phyloP scores from a whole-genome alignment of 495 filamentous ascomycete species.

The Cercophora scortea region DNA sequence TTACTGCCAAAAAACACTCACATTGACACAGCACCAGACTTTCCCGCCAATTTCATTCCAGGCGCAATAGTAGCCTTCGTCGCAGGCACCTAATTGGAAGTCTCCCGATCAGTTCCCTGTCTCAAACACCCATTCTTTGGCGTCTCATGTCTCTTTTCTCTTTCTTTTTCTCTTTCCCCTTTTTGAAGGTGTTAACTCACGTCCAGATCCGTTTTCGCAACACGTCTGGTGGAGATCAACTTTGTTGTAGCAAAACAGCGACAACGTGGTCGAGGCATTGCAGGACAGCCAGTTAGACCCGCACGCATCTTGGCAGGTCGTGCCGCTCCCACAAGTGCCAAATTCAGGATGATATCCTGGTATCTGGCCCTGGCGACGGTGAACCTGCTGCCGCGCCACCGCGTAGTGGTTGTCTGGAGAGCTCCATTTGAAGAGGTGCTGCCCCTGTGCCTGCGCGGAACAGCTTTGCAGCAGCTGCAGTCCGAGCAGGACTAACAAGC shows the following conservation, averaged over 20 bases:
- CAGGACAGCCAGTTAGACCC: slow-evolving; percentile 19
- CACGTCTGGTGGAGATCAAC: slow-evolving; percentile 19
- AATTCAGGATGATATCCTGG: slow-evolving; percentile 25
- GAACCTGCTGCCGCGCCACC: not conserved
- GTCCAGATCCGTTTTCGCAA: slow-evolving; percentile 22
- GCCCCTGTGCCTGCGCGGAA: not conserved
- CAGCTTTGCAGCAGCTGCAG: too few relatives aligned
- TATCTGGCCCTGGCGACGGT: slow-evolving; percentile 14
- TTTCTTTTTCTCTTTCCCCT: too few relatives aligned
- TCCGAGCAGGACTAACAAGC: too few relatives aligned
- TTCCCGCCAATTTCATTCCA: slow-evolving; percentile 16
- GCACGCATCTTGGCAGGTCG: slow-evolving; percentile 21
- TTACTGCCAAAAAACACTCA: not conserved
- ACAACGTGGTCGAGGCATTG: slow-evolving; percentile 18
- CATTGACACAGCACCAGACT: slow-evolving; percentile 24
- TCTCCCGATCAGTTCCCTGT: not conserved
- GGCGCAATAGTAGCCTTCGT: slow-evolving; percentile 21
- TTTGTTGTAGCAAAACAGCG: slow-evolving; percentile 26
- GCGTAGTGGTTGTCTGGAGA: not conserved
- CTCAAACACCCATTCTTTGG: not conserved
- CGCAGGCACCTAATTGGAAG: slow-evolving; percentile 14
- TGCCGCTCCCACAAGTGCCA: slow-evolving; percentile 18
- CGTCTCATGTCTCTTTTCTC: too few relatives aligned
- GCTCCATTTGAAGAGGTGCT: slow-evolving; percentile 14
- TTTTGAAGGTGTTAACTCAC: slow-evolving; percentile 8